These are phyloP conservation scores for Apium graveolens DNA, from an alignment of 129 eudicot genomes.

Conservation along the genomic window DNA sequence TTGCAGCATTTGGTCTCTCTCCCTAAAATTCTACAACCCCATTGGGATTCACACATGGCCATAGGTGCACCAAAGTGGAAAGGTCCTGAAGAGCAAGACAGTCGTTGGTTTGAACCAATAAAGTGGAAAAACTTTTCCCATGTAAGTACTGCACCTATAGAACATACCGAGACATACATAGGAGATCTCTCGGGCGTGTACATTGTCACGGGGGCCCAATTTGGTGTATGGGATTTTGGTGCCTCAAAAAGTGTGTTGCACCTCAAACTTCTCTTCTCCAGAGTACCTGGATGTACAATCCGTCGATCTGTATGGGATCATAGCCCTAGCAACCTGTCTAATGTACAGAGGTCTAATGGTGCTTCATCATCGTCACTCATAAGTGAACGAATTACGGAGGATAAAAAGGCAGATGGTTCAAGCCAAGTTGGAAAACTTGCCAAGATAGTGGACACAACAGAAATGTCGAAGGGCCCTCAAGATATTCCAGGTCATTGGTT, in stretches of 20 bases:
- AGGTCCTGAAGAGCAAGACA: constrained; percentile 96
- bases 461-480: constrained; percentile 86
- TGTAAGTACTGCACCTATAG: constrained; percentile 88
- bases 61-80: constrained; percentile 94
- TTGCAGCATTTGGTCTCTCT: constrained; percentile 81
- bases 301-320: constrained; percentile 94
- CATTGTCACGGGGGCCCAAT: constrained; percentile 92
- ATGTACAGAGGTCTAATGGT: constrained; percentile 3
- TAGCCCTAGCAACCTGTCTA: constrained; percentile 47
- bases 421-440: constrained; percentile 58
- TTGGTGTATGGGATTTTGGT: constrained; percentile 92
- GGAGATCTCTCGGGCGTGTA: constrained; percentile 91
- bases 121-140: constrained; percentile 23
- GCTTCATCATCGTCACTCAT: constrained; percentile 12
- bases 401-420: constrained; percentile 34
- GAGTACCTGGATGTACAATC: constrained; percentile 84
- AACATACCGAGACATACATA: constrained; percentile 67
- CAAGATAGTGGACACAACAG: constrained; percentile 78
- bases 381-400: constrained; percentile 29
- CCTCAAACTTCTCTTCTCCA: constrained; percentile 80
- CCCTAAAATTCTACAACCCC: constrained; percentile 86
- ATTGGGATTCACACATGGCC: constrained; percentile 88
- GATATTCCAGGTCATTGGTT: constrained; percentile 92
- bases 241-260: constrained; percentile 63
- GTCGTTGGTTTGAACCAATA: constrained; percentile 94